These are phyloP conservation scores for Colletotrichum graminicola DNA, from an alignment of 2,329 filamentous ascomycete genomes.

Conservation along the genomic window DNA sequence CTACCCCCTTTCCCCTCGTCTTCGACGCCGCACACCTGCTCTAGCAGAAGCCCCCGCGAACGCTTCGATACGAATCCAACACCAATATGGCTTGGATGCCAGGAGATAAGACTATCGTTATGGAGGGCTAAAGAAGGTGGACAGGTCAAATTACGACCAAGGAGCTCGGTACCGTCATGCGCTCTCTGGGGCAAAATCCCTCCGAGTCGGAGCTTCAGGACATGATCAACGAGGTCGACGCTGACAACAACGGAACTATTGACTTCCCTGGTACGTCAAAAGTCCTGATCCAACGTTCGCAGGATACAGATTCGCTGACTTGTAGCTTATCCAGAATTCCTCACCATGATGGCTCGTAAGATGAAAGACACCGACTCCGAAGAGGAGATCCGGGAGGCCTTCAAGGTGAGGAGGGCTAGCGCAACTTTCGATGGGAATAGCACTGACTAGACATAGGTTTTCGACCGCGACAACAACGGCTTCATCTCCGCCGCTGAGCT, in stretches of 20 bases:
- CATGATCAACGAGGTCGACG: constrained; percentile 95
- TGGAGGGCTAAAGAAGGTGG: constrained; percentile 46
- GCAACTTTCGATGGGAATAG: not conserved
- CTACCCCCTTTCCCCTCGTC: constrained; percentile 16
- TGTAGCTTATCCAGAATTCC: constrained; percentile 74
- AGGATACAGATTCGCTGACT: constrained; percentile 45
- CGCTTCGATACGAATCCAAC: constrained; percentile 12
- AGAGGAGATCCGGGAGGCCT: constrained; percentile 90
- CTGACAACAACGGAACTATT: constrained; percentile 93
- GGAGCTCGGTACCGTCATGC: constrained; percentile 91
- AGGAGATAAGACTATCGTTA: not conserved
- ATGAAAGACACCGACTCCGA: constrained; percentile 95
- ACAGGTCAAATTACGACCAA: constrained; percentile 92
- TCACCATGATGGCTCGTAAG: constrained; percentile 94
- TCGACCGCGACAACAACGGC: constrained; percentile 91
- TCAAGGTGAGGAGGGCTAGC: constrained; percentile 71
- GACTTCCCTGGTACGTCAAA: constrained; percentile 82
- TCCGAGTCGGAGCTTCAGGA: constrained; percentile 92
- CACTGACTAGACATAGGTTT: constrained; percentile 64
- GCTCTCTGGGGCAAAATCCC: constrained; percentile 89
- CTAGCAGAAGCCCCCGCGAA: constrained; percentile 19
- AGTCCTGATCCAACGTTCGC: no score
- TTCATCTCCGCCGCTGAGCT: constrained; percentile 91
- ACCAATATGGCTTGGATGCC: not conserved
- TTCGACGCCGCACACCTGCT: constrained; percentile 18